Base-by-base conservation (phyloP, 768 basidiomycete species). In the Podaxis sp. region DNA sequence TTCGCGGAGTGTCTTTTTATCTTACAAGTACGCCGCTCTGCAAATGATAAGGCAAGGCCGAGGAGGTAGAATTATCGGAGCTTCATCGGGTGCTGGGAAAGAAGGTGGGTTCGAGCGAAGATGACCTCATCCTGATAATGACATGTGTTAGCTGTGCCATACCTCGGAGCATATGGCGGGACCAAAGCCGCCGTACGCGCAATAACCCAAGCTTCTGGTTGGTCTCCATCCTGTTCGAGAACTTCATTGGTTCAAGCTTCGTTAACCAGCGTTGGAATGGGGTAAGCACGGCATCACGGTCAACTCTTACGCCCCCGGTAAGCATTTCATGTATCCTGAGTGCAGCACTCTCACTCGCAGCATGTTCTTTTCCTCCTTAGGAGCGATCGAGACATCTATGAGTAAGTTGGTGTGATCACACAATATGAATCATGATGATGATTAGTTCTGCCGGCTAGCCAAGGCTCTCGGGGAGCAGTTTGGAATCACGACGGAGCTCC, bases 151-250 rank as follows among this genome's bases (percentile, higher is more conserved):
- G 61, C 44, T 19, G 28, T 22, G 4, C 40, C 52, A 24, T 44
- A 22, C 28, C 52, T 62, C 28, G 53, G 52, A 3, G 60, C 59
- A 4, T 82, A 82, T 62, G 68, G 66, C 46, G 67, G 73, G 0
- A 76, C 75, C 3, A 82, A 83, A 66, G 81, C 80, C 65, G 79
- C 79, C 2, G 55, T 83, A 0, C 71, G 79, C 28, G 79, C 77
- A 15, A 65, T 82, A 28, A 81, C 81, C 0, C 79, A 80, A 62
- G 67, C 67, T 15, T 69, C 71, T 17, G 75, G 76, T 76, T 49
- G 36, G 72, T 68, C 17, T 48, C 33, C 9, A 40, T 17, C 24
- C 3, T 9, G 2, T 19, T 19, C 4, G n/a, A 19, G 15, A 6
- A 40, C 2, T 42, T 28, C 8, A n/a, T 52, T 19, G 49, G 6